Evolutionary conservation across 2,329 filamentous ascomycete species (phyloP), one percentile per base, ranked within the genome.

Genomic region (Acrodontium crateriforme): DNA sequence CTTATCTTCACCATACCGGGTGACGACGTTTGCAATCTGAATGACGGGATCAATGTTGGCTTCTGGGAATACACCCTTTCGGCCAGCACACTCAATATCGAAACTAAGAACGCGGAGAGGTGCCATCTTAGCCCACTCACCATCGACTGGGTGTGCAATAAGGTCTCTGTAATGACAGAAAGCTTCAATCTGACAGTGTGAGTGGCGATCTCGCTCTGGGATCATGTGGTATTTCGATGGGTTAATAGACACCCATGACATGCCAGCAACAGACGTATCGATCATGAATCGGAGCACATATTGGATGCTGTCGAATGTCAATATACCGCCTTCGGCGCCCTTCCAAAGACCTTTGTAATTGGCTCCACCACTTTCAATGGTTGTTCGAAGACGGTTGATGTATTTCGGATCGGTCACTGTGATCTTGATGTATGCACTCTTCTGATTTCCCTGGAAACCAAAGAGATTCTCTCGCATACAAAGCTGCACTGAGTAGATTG

Each of bases 251-350:
- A 95, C 83, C 89, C 89, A 98, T 1, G 84, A 87, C 89, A 98
- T 98, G 38, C 89, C 89, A 31, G 79, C 69, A 24, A 98, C 78
- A 69, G 85, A 78, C 41, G 80, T 91, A 54, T 98, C 89, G 27
- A 98, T 87, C 89, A 98, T 98, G 58, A 98, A 95, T 28, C 89
- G 71, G 40, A 95, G 58, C 15, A 95, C 73, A 49, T 94, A 98
- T 62, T 92, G 82, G 32, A 98, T 85, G 42, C 78, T 94, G 61
- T 98, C 89, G 46, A 87, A 98, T 0, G 89, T 95, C 53, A 85
- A 69, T 39, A 95, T 74, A 12, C 78, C 78, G 12, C 69, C 71
- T 5, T 71, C 69, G 10, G 66, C 62, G 12, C 62, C 69, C 41
- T 74, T 78, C 87, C 89, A 98, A 54, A 94, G 66, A 4, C 78